Base-by-base conservation (phyloP, 2,329 filamentous ascomycete genomes). In the Trichoderma sp. region DNA sequence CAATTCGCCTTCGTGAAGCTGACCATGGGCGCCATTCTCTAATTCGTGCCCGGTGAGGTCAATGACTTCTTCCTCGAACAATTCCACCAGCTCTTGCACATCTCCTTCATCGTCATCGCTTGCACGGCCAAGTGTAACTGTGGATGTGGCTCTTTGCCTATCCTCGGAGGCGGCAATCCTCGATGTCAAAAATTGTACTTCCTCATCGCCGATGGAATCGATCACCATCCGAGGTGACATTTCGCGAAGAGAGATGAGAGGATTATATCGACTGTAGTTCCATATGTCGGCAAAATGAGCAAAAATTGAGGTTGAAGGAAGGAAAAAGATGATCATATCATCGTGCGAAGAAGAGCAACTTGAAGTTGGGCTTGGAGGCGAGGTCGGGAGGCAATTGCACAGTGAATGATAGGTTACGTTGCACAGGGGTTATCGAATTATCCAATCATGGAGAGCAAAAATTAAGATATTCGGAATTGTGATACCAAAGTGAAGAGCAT, bases 1-100 rank as follows among this genome's bases (percentile, higher is more conserved):
- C 3, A 78, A 71, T 41, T 84, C 83, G 3, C 77, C 78, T 18
- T 77, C 71, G 1, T 66, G 74, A n/a, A 81, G 76, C 6, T 79
- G 67, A 4, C 21, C 21, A 7, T 77, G 64, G 3, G 65, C 64
- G 4, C 71, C 38, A 38, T 75, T 76, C 4, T 76, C 75, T 4
- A 76, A 53, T 14, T 79, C 78, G 1, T 83, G 80, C 1, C 76
- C 76, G 0, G 83, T 84, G 4, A 85, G 80, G 45, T 86, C 83
- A 29, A 86, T 83, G 1, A 84, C 75, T 18, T 83, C 80, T 3
- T 79, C 77, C 8, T 75, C 72, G 14, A 79, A 77, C 8, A 77
- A 11, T 7, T 65, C 35, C 35, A 27, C 11, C 24, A 63, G 21
- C 2, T 60, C 60, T 9, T 72, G 60, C 11, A 21, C 59, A 6